Evolutionary conservation across 352 stramenopile species (phyloP), one percentile per base, ranked within the genome.

Genomic region (Pythium sp.): DNA sequence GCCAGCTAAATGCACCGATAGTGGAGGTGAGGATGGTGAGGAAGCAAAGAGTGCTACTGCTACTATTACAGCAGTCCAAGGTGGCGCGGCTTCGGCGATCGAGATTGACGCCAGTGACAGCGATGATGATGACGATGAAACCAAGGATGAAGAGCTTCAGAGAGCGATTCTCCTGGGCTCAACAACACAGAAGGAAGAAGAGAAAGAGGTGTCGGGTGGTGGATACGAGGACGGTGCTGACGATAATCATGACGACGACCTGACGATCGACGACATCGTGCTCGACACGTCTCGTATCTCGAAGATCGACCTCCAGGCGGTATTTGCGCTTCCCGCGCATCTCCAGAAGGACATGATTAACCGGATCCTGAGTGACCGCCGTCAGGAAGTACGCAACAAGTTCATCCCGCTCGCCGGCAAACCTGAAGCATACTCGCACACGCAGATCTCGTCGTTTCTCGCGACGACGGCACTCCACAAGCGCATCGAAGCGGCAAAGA

Each of bases 381-480:
- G 90, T 74, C 79, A 94, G 82, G 81, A 98, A 79, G 79, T 90
- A n/a, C 89, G 98, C 9, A 82, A 96, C 55, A 90, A 98, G 75
- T 99, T 98, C 65, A 98, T 99, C 65, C 88, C 92, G 5, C 90
- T 98, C 0, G 97, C 98, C 2, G 94, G 90, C 1, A 91, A 99
- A 63, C 95, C 97, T 0, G 84, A 97, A 28, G 87, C 90, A 38
- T 99, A 99, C 81, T 99, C 96, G 22, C 77, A 87, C n/a, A 94
- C 89, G 20, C 97, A 99, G 69, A 84, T 99, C 36, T 77, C 84
- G 2, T 97, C 98, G 58, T 99, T 99, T 75, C 75, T 99, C 30
- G 90, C 92, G 58, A 95, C 84, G 0, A 97, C 85, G 51, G 77
- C 81, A 32, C 72, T 99, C 12, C 98, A 98, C 72, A 81, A 93